A percentile compares a stretch with the other conserved stretches of the same genome.
Evolutionary conservation across 78 protist genomes (phyloP).

Genomic region (Dictyostelium brefeldianum): DNA sequence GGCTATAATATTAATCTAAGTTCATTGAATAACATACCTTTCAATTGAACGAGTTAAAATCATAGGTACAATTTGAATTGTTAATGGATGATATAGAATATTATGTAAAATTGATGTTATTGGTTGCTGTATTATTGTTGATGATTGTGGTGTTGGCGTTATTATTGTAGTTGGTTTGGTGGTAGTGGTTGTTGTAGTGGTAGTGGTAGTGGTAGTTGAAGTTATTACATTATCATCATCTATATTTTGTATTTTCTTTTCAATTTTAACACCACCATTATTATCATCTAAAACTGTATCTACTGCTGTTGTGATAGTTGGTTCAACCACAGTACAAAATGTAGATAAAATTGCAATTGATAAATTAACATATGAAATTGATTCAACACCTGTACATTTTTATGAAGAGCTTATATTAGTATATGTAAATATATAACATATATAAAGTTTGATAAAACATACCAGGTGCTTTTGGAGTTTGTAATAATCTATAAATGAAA

Average conservation of each 20-base stretch:
- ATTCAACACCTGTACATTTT: slow-evolving; percentile 24
- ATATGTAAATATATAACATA: too few relatives aligned
- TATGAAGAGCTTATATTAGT: background rate
- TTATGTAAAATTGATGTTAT: background rate
- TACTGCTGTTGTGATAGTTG: background rate
- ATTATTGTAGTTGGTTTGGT: background rate
- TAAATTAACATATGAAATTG: slow-evolving; percentile 50
- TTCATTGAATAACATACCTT: slow-evolving; percentile 19
- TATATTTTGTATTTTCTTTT: background rate
- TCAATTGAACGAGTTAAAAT: background rate
- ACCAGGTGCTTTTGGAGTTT: slow-evolving; percentile 37
- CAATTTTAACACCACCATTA: background rate
- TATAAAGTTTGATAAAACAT: background rate
- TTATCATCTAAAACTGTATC: background rate
- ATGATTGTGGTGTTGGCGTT: background rate
- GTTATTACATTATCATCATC: slow-evolving; percentile 2
- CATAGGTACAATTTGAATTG: background rate
- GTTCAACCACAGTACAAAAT: background rate
- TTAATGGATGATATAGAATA: slow-evolving; percentile 4
- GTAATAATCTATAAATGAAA: slow-evolving; percentile 41
- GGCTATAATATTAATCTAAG: too few relatives aligned
- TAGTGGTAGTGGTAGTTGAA: background rate
- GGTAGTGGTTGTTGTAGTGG: too few relatives aligned
- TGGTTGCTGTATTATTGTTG: background rate
- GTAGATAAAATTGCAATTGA: slow-evolving; percentile 42